Evolutionary conservation across 2,329 filamentous ascomycete genomes (phyloP), one percentile per base, ranked within the genome.

Genomic region (Talaromyces sp.): DNA sequence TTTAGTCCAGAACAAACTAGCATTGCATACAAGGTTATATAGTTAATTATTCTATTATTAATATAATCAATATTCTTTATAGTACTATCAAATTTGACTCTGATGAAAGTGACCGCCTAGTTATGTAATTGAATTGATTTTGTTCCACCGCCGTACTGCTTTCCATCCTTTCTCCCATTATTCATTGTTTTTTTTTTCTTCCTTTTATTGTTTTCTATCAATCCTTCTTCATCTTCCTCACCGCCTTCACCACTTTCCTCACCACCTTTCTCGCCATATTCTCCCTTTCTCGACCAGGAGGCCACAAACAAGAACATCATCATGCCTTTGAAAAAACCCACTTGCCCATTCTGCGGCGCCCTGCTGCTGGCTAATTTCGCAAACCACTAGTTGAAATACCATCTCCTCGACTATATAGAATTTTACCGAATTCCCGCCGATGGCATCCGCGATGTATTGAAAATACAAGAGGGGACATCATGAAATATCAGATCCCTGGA

Each of bases 341-440:
- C 27, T 18, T 61, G 54, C 28, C 59, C 53, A 18, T 57, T 61
- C 23, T 61, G 54, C 10, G 23, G 12, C 44, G 27, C 54, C 3
- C 12, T 12, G 9, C 23, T 23, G 16, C 5, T 52, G 44, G 16
- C 10, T 4, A 23, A 1, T 5, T 16, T 6, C 34, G 12, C 9
- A 10, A 14, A 14, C 34, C 5, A 14, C 34, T 36, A 12, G 34
- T 36, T 44, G 1, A 4, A 44, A 28, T n/a, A 3, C 5, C 59
- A 61, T 42, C 34, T 61, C 1, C 2, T 14, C 27, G 10, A 61
- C 7, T 61, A 57, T 23, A 40, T 44, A 31, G 14, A 10, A 6
- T 27, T 1, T 18, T 40, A 34, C n/a, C 54, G 44, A 10, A 31
- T 57, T 14, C 55, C 47, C 4, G 44, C 54, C 5, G 47, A 57